Evolutionary conservation across 768 basidiomycete species (phyloP).

Genomic region (Hericium coralloides): DNA sequence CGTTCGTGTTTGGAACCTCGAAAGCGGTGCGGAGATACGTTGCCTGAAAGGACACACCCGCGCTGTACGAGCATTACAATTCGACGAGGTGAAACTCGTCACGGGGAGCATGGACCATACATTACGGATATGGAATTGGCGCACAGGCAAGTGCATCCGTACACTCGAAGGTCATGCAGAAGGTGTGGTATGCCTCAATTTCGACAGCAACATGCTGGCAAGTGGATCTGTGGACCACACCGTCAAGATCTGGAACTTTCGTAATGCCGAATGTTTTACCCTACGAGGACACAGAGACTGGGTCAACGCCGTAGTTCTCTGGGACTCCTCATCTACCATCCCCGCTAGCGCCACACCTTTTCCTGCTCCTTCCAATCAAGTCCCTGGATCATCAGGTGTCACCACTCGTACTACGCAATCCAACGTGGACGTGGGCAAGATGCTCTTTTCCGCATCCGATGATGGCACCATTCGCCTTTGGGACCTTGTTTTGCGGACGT

Average conservation of each 20-base stretch:
- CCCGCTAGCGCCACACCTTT: not conserved
- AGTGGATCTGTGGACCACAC: conserved; percentile 93
- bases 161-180: conserved; percentile 87
- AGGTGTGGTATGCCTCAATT: conserved; percentile 86
- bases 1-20: conserved; percentile 92
- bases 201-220: conserved; percentile 85
- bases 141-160: conserved; percentile 78
- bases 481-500: conserved; percentile 78
- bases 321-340: conserved; percentile 51
- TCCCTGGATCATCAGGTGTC: conserved; percentile 14
- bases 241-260: conserved; percentile 91
- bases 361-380: not conserved
- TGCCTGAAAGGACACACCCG: conserved; percentile 86
- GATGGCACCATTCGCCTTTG: conserved; percentile 91
- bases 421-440: conserved; percentile 74
- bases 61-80: conserved; percentile 88
- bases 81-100: conserved; percentile 91
- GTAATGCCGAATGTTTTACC: conserved; percentile 85
- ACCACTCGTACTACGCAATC: conserved; percentile 26
- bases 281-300: conserved; percentile 90
- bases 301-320: conserved; percentile 92
- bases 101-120: conserved; percentile 96
- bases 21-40: conserved; percentile 77
- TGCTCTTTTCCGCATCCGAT: conserved; percentile 96
- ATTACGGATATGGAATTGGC: conserved; percentile 95